Evolutionary conservation across 345 rosid genomes (phyloP).

Genomic region (Erysimum cheiranthoides): DNA sequence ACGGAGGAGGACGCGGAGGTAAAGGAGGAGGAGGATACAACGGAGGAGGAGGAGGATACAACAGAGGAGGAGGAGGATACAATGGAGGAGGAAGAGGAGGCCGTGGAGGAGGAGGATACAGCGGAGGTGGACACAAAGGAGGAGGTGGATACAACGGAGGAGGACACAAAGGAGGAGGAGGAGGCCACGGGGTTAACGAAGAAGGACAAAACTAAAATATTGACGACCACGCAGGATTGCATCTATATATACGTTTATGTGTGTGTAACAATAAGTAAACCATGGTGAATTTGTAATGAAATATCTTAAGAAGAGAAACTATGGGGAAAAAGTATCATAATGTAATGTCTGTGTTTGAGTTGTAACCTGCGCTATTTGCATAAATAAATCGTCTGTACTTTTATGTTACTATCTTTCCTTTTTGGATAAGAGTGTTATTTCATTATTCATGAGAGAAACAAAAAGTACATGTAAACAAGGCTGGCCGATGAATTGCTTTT

Average conservation of each 20-base stretch:
- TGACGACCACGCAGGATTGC: slow-evolving; percentile 17
- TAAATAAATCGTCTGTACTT: neutral
- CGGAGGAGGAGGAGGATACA: neutral
- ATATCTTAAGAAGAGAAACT: neutral
- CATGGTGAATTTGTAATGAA: slow-evolving; percentile 6
- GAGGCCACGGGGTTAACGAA: neutral
- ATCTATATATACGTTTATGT: neutral
- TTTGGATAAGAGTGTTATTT: neutral
- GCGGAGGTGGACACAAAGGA: neutral
- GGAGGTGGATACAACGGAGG: slow-evolving; percentile 5
- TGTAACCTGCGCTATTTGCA: neutral
- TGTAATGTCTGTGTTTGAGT: slow-evolving; percentile 8
- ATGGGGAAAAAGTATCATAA: slow-evolving; percentile 5
- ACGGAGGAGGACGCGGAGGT: too few species aligned
- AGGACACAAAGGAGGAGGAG: slow-evolving; percentile 12
- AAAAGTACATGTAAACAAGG: neutral
- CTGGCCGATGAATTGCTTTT: neutral
- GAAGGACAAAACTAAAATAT: neutral
- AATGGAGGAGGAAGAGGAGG: neutral
- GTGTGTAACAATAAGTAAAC: slow-evolving; percentile 20
- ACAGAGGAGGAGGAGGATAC: slow-evolving; percentile 9
- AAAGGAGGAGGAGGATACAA: too few species aligned
- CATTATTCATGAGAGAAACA: neutral
- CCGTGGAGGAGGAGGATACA: slow-evolving; percentile 17
- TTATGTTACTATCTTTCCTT: neutral